Percentiles rank a stretch among this genome's conserved stretches.
phyloP scores from a whole-genome alignment of 257 asterid genomes.

The Salvia rosmarinus region DNA sequence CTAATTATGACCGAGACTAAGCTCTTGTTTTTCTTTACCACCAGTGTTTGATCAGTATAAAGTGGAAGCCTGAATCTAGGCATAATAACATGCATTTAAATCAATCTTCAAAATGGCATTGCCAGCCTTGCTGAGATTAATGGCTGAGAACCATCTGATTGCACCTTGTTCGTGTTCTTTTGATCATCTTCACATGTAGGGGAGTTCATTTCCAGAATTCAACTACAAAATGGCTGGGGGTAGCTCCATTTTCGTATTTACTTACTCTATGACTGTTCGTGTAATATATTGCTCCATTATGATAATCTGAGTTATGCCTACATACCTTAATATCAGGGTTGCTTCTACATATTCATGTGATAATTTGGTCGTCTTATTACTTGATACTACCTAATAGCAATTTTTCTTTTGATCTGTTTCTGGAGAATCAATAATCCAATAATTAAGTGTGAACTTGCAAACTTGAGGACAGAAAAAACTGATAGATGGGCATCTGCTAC shows the following conservation, averaged over 20 bases:
- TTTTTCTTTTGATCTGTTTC: background rate
- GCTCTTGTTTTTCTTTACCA: constrained; percentile 19
- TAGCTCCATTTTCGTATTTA: constrained; percentile 20
- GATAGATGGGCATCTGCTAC: too few relatives aligned
- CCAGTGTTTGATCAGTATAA: constrained; percentile 88
- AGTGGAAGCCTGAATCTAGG: constrained; percentile 71
- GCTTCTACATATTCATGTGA: background rate
- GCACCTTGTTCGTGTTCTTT: background rate
- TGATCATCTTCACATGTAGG: background rate
- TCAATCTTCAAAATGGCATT: constrained; percentile 34
- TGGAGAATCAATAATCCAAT: too few relatives aligned
- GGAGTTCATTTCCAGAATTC: constrained; percentile 27
- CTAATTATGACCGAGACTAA: constrained; percentile 21
- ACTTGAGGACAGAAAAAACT: too few relatives aligned
- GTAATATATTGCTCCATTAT: constrained; percentile 1
- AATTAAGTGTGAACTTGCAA: too few relatives aligned
- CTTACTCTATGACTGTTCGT: constrained; percentile 1
- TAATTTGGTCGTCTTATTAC: background rate
- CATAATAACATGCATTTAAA: constrained; percentile 34
- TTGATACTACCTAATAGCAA: background rate
- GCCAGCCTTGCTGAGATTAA: constrained; percentile 25
- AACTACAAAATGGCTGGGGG: constrained; percentile 2
- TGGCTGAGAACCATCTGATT: constrained; percentile 20
- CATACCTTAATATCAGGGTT: background rate
- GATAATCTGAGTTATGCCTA: constrained; percentile 21